These are phyloP conservation scores for Chaetomium sp. DNA, from an alignment of 2,329 filamentous ascomycete species.

Conservation along the genomic window DNA sequence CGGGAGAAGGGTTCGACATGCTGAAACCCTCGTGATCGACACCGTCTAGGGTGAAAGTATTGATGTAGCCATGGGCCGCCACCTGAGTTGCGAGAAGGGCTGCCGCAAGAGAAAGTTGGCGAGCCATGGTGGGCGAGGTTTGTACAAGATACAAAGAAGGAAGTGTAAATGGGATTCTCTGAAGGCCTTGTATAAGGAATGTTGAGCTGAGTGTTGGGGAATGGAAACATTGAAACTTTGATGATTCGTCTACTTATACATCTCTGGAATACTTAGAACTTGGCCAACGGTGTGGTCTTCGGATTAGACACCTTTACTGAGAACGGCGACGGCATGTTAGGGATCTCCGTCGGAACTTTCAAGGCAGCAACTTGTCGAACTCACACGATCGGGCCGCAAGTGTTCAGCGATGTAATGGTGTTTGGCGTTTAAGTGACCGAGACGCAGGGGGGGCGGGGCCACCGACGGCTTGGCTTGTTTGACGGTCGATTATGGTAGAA, in stretches of 20 bases:
- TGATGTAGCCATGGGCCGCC: slow-evolving; percentile 10
- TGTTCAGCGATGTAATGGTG: slow-evolving; percentile 1
- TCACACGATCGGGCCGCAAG: slow-evolving; percentile 2
- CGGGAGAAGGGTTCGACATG: slow-evolving; percentile 7
- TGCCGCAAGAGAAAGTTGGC: slow-evolving; percentile 6
- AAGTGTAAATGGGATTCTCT: neutral
- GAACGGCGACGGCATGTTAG: neutral
- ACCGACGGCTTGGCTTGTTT: slow-evolving; percentile 10
- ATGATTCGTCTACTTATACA: slow-evolving; percentile 7
- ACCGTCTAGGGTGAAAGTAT: slow-evolving; percentile 9
- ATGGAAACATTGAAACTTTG: neutral
- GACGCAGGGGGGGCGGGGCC: neutral
- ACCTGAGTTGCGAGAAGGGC: slow-evolving; percentile 8
- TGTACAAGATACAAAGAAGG: neutral
- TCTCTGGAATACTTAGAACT: neutral
- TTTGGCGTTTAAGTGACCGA: neutral
- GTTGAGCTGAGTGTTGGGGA: neutral
- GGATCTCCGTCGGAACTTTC: slow-evolving; percentile 7
- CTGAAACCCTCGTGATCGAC: slow-evolving; percentile 10
- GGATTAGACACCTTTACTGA: neutral
- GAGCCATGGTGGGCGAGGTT: slow-evolving; percentile 7
- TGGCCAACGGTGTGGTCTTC: neutral
- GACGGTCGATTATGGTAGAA: slow-evolving; percentile 7
- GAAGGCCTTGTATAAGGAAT: neutral
- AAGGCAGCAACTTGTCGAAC: slow-evolving; percentile 4